phyloP scores from a whole-genome alignment of 2,329 filamentous ascomycete species.

The Aciculosporium take region DNA sequence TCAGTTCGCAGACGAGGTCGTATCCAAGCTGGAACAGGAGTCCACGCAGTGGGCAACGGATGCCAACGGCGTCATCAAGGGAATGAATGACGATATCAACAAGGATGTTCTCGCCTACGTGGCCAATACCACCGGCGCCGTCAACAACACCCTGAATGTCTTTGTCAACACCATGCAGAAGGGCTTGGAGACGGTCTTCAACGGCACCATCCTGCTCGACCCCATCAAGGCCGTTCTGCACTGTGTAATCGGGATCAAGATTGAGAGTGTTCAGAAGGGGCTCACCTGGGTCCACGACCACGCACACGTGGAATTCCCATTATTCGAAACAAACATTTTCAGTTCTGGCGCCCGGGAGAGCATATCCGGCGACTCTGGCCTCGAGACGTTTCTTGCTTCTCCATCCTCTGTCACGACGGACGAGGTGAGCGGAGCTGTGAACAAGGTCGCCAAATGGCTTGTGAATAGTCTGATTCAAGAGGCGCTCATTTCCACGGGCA shows the following conservation, averaged over 20 bases:
- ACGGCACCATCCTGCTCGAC: conserved; percentile 63
- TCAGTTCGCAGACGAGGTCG: conserved; percentile 65
- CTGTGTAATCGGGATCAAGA: conserved; percentile 79
- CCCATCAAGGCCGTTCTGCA: conserved; percentile 68
- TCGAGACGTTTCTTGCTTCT: conserved; percentile 62
- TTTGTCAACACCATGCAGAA: conserved; percentile 68
- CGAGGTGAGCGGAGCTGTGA: conserved; percentile 65
- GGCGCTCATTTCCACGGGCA: conserved; percentile 59
- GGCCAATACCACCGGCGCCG: conserved; percentile 61
- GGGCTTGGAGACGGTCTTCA: conserved; percentile 64
- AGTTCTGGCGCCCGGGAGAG: conserved; percentile 58
- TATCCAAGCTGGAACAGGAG: conserved; percentile 55
- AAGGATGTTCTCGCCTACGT: conserved; percentile 77
- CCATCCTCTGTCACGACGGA: conserved; percentile 61
- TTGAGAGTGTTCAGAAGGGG: conserved; percentile 70
- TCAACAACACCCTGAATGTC: conserved; percentile 72
- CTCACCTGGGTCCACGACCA: conserved; percentile 90
- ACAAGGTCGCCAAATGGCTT: conserved; percentile 54
- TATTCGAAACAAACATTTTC: conserved; percentile 68
- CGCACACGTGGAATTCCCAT: conserved; percentile 68
- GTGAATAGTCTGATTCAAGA: conserved; percentile 57
- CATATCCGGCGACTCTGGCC: conserved; percentile 41
- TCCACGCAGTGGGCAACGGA: conserved; percentile 63
- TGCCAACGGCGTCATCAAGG: conserved; percentile 57
- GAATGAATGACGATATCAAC: conserved; percentile 68